These are phyloP conservation scores for Hexamita inflata DNA, from an alignment of 208 protist genomes.

Conservation along the genomic window DNA sequence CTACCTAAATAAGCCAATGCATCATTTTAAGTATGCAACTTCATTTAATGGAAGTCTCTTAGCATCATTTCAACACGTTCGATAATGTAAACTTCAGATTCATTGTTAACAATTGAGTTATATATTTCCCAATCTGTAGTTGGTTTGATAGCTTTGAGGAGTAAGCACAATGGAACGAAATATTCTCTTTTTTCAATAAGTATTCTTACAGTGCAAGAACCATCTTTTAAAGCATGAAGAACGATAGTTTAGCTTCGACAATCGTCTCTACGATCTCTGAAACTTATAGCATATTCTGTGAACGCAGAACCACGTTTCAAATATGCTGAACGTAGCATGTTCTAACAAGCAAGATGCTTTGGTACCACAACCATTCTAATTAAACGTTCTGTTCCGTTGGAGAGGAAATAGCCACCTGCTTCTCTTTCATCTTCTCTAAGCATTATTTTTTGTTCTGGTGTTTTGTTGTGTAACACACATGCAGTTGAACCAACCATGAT, in stretches of 20 bases:
- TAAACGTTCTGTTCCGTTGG: neutral
- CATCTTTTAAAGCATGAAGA: constrained; percentile 80
- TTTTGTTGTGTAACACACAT: constrained; percentile 18
- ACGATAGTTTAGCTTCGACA: constrained; percentile 71
- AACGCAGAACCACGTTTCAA: constrained; percentile 69
- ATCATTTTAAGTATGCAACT: constrained; percentile 40
- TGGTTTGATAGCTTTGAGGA: constrained; percentile 55
- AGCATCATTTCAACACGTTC: constrained; percentile 56
- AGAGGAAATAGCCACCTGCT: constrained; percentile 29
- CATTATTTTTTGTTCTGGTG: neutral
- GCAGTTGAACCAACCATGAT: constrained; percentile 24
- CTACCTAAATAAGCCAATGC: constrained; percentile 41
- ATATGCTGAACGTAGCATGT: constrained; percentile 51
- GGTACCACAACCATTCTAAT: neutral
- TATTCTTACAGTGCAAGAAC: constrained; percentile 52
- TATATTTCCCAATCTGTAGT: constrained; percentile 64
- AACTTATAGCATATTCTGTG: constrained; percentile 73
- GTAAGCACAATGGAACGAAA: constrained; percentile 57
- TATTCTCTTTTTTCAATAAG: constrained; percentile 58
- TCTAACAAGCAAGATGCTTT: neutral
- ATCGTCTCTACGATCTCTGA: constrained; percentile 75
- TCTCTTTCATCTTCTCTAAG: constrained; percentile 22
- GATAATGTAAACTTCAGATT: constrained; percentile 47
- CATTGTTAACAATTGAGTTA: constrained; percentile 39
- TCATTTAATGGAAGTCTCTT: constrained; percentile 6